Evolutionary conservation across 441 rosid species (phyloP).

Genomic region (Populus tomentosa): DNA sequence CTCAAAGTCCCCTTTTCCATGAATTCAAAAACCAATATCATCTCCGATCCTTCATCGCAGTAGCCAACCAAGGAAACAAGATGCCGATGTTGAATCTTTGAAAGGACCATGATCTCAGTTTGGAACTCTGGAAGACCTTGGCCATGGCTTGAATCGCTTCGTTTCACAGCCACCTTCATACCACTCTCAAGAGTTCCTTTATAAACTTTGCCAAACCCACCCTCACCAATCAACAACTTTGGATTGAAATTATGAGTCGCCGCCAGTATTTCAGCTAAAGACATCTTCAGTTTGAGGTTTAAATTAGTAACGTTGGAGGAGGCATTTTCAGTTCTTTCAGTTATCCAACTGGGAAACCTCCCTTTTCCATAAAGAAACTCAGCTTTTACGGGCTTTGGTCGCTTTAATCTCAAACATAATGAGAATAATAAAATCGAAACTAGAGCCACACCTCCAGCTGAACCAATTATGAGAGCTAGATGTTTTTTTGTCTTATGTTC

Average conservation of each 20-base stretch:
- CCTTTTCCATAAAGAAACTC: slow-evolving; percentile 20
- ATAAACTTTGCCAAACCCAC: slow-evolving; percentile 36
- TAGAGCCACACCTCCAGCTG: slow-evolving; percentile 23
- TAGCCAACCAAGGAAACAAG: slow-evolving; percentile 55
- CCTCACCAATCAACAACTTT: slow-evolving; percentile 28
- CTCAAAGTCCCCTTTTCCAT: slow-evolving; percentile 49
- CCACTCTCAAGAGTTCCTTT: slow-evolving; percentile 26
- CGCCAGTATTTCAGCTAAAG: slow-evolving; percentile 21
- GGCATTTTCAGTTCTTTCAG: slow-evolving; percentile 4
- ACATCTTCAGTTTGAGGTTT: slow-evolving; percentile 31
- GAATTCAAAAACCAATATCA: slow-evolving; percentile 49
- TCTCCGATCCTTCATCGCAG: slow-evolving; percentile 43
- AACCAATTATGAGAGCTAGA: slow-evolving; percentile 17
- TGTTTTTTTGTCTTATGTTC: neutral
- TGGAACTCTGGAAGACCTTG: slow-evolving; percentile 35
- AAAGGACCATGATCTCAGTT: slow-evolving; percentile 31
- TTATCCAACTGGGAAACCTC: slow-evolving; percentile 19
- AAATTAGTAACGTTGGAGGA: slow-evolving; percentile 27
- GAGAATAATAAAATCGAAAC: slow-evolving; percentile 8
- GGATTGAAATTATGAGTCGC: slow-evolving; percentile 28
- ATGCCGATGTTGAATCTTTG: slow-evolving; percentile 47
- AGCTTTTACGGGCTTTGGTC: slow-evolving; percentile 15
- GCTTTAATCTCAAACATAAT: slow-evolving; percentile 16
- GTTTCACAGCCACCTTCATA: slow-evolving; percentile 31
- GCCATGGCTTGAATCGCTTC: slow-evolving; percentile 26